Conservation (phyloP, 164 flowering plant species). For the Piper longum region DNA sequence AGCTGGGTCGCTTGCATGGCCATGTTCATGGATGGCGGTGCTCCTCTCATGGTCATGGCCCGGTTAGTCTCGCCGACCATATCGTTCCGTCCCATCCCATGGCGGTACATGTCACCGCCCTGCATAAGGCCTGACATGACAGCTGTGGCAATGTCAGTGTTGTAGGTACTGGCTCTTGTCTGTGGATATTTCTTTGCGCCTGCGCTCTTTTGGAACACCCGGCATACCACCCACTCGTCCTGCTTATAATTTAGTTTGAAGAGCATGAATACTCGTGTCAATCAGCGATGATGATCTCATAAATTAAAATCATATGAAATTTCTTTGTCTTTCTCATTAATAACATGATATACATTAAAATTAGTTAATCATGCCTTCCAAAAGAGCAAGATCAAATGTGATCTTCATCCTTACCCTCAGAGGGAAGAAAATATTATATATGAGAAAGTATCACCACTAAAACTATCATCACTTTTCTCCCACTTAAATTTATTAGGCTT, state of each 20-base stretch:
- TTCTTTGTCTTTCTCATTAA: too few species aligned
- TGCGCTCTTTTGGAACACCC: conserved; percentile 74
- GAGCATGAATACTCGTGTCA: neutral
- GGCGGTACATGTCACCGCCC: conserved; percentile 18
- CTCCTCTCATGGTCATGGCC: conserved; percentile 27
- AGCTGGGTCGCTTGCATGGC: conserved; percentile 27
- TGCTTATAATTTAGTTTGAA: conserved; percentile 15
- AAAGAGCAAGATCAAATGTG: too few species aligned
- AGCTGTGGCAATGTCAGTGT: conserved; percentile 24
- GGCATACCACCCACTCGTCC: conserved; percentile 98
- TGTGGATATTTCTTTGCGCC: conserved; percentile 56
- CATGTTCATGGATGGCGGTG: conserved; percentile 12
- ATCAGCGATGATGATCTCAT: neutral
- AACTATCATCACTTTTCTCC: too few species aligned
- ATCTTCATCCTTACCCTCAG: too few species aligned
- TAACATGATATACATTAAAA: too few species aligned
- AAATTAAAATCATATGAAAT: too few species aligned
- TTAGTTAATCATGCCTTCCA: too few species aligned
- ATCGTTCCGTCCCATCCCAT: conserved; percentile 34
- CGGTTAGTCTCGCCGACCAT: conserved; percentile 35
- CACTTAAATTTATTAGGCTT: too few species aligned
- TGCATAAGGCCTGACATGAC: conserved; percentile 25
- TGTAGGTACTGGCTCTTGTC: conserved; percentile 35
- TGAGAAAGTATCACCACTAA: too few species aligned
- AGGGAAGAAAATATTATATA: too few species aligned